Evolutionary conservation across 1,284 basidiomycete species (phyloP).

Genomic region (Puccinia triticina): DNA sequence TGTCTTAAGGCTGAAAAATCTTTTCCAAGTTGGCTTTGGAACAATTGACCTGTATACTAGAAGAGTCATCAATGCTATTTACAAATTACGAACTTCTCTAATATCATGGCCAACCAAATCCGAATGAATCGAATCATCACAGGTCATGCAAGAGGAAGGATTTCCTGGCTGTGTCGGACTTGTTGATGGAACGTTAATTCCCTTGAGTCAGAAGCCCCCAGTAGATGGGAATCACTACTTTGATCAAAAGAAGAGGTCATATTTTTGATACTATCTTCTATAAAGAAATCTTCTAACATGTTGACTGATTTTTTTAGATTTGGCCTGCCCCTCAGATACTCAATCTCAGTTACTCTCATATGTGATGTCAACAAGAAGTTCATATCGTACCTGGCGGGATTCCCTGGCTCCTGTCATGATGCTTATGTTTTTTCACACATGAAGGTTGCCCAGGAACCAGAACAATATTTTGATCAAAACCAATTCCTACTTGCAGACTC

Average conservation of each 20-base stretch:
- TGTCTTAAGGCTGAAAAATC: no score
- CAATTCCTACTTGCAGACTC: constrained; percentile 13
- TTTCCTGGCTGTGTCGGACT: no score
- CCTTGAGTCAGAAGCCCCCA: neutral
- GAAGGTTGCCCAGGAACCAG: constrained; percentile 3
- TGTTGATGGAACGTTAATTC: neutral
- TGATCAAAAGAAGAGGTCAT: neutral
- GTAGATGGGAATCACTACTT: neutral
- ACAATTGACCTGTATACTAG: no score
- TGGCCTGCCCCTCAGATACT: neutral
- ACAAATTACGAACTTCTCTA: no score
- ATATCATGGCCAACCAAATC: no score
- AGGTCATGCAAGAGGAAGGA: neutral
- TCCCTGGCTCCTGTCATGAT: constrained; percentile 17
- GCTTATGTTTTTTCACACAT: constrained; percentile 1
- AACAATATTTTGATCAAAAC: constrained; percentile 24
- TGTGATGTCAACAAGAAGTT: constrained; percentile 26
- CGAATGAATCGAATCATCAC: neutral
- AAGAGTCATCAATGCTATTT: no score
- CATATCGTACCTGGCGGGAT: neutral
- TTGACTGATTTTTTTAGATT: neutral
- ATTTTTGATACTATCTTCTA: neutral
- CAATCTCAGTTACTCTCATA: neutral
- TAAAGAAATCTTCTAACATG: no score
- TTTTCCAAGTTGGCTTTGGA: no score